Evolutionary conservation across 1,139 yeast genomes (phyloP).

Genomic region (Casaregolazyma lundiana): DNA sequence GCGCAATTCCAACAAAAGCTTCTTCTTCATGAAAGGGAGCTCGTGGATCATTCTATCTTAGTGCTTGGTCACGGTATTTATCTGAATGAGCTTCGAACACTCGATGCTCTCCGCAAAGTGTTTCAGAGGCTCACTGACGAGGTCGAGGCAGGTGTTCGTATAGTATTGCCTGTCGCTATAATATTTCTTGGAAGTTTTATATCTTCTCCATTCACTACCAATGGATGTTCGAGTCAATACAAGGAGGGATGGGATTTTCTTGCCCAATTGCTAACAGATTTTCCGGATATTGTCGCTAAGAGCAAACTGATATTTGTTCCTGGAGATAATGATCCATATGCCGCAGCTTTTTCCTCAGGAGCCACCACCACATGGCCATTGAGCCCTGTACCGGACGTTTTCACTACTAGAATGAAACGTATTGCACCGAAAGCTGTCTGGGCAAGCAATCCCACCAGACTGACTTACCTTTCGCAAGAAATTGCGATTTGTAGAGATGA

Average conservation of each 20-base stretch:
- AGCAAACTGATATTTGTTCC: conserved; percentile 68
- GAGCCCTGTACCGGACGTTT: conserved; percentile 61
- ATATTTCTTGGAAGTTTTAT: conserved; percentile 67
- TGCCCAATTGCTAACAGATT: conserved; percentile 51
- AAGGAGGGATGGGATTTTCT: conserved; percentile 70
- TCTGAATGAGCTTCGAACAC: conserved; percentile 53
- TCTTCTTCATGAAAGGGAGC: conserved; percentile 50
- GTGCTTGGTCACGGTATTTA: conserved; percentile 70
- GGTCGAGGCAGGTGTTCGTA: conserved; percentile 37
- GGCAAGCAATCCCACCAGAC: conserved; percentile 72
- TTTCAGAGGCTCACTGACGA: conserved; percentile 45
- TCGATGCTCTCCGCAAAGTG: conserved; percentile 60
- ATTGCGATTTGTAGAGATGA: conserved; percentile 72
- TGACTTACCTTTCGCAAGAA: conserved; percentile 80
- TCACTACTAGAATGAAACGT: conserved; percentile 62
- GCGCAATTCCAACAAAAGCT: conserved; percentile 53
- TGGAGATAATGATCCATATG: conserved; percentile 94
- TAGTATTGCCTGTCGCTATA: conserved; percentile 52
- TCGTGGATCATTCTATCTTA: conserved; percentile 53
- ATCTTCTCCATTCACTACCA: conserved; percentile 57
- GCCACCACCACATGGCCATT: conserved; percentile 69
- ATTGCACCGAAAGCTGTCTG: conserved; percentile 63
- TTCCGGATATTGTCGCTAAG: conserved; percentile 36
- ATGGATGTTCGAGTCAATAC: conserved; percentile 46
- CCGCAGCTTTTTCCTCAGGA: conserved; percentile 64